phyloP scores from a whole-genome alignment of 306 rosid genomes.

The Heteromeles arbutifolia region DNA sequence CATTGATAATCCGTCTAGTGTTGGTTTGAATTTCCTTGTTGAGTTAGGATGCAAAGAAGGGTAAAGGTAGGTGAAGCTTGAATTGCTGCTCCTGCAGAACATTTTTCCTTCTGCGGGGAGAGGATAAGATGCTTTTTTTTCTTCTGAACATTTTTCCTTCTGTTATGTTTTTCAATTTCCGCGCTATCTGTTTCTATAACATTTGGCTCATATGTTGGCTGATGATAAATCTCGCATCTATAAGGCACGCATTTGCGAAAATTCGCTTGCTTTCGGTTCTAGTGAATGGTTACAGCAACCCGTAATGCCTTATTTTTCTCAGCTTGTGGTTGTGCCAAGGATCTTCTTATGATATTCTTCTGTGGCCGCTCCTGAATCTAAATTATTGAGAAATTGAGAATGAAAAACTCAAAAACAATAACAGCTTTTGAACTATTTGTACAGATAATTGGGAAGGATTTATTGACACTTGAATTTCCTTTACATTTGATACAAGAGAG shows the following conservation, averaged over 20 bases:
- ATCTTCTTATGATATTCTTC: not conserved
- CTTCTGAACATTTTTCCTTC: not conserved
- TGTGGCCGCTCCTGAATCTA: not conserved
- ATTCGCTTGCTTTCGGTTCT: not conserved
- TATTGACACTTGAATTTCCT: conserved; percentile 1
- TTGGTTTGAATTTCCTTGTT: no score
- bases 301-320: not conserved
- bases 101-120: no score
- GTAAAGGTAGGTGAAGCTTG: no score
- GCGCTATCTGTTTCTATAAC: not conserved
- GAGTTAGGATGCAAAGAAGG: no score
- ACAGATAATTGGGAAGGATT: not conserved
- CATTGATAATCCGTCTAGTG: no score
- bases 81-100: no score
- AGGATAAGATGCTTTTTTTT: no score
- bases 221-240: not conserved
- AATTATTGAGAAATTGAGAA: not conserved
- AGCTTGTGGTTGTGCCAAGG: not conserved
- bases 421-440: not conserved
- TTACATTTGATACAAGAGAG: not conserved
- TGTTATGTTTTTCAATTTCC: not conserved
- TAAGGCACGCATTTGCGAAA: not conserved
- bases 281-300: not conserved
- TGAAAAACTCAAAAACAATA: not conserved
- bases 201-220: no score